Conservation (phyloP, 177 flowering plant genomes). For the Tripterygium wilfordii region DNA sequence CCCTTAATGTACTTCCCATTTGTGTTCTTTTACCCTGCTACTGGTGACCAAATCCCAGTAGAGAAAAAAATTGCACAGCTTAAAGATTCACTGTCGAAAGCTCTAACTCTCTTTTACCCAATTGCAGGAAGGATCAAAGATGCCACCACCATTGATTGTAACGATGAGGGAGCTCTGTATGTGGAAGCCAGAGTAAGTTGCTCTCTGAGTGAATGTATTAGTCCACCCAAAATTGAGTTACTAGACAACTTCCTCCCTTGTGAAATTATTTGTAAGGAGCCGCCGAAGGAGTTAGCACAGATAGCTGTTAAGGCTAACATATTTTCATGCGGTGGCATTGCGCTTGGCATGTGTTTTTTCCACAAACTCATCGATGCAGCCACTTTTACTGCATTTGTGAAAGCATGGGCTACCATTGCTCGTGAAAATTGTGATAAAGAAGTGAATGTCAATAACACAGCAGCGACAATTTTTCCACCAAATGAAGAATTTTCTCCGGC, state of each 20-base stretch:
- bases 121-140: constrained; percentile 11
- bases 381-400: background rate
- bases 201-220: background rate
- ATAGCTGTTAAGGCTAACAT: background rate
- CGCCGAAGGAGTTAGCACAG: too few species aligned
- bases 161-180: constrained; percentile 11
- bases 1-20: background rate
- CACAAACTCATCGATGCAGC: constrained; percentile 1
- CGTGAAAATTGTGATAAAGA: background rate
- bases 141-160: background rate
- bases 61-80: background rate
- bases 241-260: background rate
- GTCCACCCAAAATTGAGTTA: background rate
- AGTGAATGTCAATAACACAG: too few species aligned
- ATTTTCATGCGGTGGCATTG: constrained; percentile 9
- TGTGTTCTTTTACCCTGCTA: too few species aligned
- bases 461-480: too few species aligned
- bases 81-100: constrained; percentile 3
- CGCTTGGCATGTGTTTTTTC: background rate
- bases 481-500: too few species aligned
- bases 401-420: constrained; percentile 2
- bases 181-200: constrained; percentile 6
- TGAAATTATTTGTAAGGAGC: background rate
- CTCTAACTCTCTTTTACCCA: constrained; percentile 7
- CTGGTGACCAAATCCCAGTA: background rate